Percentiles rank a stretch among this genome's conserved stretches.
Conservation (phyloP, 306 rosid species). For the Begonia peltatifolia region DNA sequence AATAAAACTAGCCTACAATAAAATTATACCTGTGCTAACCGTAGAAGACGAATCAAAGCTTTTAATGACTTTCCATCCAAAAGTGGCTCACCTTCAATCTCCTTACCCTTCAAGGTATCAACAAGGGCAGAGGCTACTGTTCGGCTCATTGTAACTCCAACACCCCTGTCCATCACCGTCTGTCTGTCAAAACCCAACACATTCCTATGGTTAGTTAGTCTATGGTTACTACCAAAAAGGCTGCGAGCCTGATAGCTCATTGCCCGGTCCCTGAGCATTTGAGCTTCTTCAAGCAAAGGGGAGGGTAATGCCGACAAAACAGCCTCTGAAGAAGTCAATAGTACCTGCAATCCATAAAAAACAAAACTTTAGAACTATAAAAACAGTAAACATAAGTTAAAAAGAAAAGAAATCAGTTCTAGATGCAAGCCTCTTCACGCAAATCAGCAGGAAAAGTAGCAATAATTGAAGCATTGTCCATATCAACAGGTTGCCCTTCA, state of each 20-base stretch:
- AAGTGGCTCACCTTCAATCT: conserved; percentile 85
- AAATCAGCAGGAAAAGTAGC: conserved; percentile 98
- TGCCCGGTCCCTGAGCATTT: conserved; percentile 90
- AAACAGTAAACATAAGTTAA: conserved; percentile 8
- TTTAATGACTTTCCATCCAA: conserved; percentile 74
- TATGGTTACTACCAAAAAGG: conserved; percentile 64
- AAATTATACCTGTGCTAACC: conserved; percentile 73
- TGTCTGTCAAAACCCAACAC: conserved; percentile 84
- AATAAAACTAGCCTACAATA: no score
- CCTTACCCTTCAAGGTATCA: conserved; percentile 66
- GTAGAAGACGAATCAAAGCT: conserved; percentile 81
- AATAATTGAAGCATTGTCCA: conserved; percentile 97
- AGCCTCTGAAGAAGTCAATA: conserved; percentile 92
- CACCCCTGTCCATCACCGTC: conserved; percentile 89
- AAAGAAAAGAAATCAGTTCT: conserved; percentile 12
- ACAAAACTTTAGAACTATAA: conserved; percentile 10
- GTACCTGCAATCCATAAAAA: conserved; percentile 48
- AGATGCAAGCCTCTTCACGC: conserved; percentile 84
- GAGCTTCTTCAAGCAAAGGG: conserved; percentile 91
- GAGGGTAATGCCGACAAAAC: conserved; percentile 93
- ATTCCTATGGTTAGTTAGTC: conserved; percentile 75
- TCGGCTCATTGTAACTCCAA: conserved; percentile 78
- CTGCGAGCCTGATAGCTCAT: conserved; percentile 96
- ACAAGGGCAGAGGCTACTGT: conserved; percentile 54
- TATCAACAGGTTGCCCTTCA: conserved; percentile 98